Evolutionary conservation across 208 protist species (phyloP), one percentile per base, ranked within the genome.

Genomic region (Crithidia brevicula): DNA sequence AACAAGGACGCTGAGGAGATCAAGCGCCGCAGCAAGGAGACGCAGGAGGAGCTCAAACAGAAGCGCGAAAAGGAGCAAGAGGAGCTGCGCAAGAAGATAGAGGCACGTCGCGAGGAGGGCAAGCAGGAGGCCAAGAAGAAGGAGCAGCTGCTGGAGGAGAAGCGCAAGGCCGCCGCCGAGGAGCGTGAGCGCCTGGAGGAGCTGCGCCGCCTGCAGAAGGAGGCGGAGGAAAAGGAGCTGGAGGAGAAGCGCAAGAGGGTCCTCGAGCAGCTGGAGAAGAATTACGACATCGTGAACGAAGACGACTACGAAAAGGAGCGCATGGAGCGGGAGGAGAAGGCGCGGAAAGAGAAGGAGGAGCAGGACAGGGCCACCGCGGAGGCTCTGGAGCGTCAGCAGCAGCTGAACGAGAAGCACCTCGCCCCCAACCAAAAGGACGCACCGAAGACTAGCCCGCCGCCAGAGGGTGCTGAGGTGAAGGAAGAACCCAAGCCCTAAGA

Each of bases 261-360:
- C 36, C 53, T 83, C 45, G 70, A 82, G 73, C 57, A 75, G 49
- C 81, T 86, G 25, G 74, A 88, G 71, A 74, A 83, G 70, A 80
- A 88, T 60, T 83, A 87, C 70, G 70, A 81, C 61, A 79, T 83
- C 23, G 82, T 87, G 1, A 70, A 87, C 36, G 70, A 84, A 25
- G 73, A 66, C n/a, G 73, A 76, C 23, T 81, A 85, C 70, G 40
- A 74, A 46, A 57, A 66, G 64, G 60, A 61, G 22, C 83, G 83
- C 20, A 62, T 78, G 62, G 72, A 82, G 36, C 46, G 57, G 2
- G 58, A 77, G 76, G 66, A 78, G 60, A 62, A 63, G 49, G 45
- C 31, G 53, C 40, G 69, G 33, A 68, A 82, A 64, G 73, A 79
- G 31, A 73, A 59, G 65, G 73, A 76, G 62, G 79, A 82, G 34